Evolutionary conservation across 306 rosid species (phyloP), one percentile per base, ranked within the genome.

Genomic region (Castanea sativa): DNA sequence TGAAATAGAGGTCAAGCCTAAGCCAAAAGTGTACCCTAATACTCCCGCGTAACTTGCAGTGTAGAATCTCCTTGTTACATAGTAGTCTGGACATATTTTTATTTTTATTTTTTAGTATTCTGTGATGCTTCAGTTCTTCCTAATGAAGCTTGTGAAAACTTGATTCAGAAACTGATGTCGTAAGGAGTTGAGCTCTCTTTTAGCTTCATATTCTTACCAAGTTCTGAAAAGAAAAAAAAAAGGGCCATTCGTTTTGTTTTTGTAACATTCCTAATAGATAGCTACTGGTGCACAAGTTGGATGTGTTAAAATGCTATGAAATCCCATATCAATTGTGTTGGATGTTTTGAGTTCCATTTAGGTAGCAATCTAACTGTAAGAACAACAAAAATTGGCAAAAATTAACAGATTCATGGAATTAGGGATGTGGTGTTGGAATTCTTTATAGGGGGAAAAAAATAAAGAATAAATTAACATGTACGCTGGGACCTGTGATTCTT

Each of bases 1-100:
- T 69, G 99, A 96, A 85, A 91, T 96, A 65, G 99, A 96, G 81
- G 99, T 96, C 69, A 96, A 96, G 88, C 99, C 99, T 29, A 95
- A 95, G 85, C 98, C 99, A 49, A 95, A 95, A 85, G 99, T 87
- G 80, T 90, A 83, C 87, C 94, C 93, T 29, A 91, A 88, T 81
- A 85, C 93, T 41, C 87, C 91, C 11, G 91, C 90, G 10, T 90
- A 84, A 85, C 4, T 71, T 63, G 38, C 58, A 70, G 19, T 29
- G 75, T 69, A 43, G 41, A 67, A 52, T 49, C 38, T 32, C 20
- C 69, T 20, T 49, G 41, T 21, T 71, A 30, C 59, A 71, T 71
- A 49, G 38, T 25, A 71, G 21, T 15, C 13, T 14, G 38, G n/a
- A 49, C 56, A 23, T 56, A 3, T 74, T 18, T 67, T 38, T 38